Percentiles rank a stretch among this genome's conserved stretches.
phyloP scores from a whole-genome alignment of 768 basidiomycete genomes.

The Boletus huronensis region DNA sequence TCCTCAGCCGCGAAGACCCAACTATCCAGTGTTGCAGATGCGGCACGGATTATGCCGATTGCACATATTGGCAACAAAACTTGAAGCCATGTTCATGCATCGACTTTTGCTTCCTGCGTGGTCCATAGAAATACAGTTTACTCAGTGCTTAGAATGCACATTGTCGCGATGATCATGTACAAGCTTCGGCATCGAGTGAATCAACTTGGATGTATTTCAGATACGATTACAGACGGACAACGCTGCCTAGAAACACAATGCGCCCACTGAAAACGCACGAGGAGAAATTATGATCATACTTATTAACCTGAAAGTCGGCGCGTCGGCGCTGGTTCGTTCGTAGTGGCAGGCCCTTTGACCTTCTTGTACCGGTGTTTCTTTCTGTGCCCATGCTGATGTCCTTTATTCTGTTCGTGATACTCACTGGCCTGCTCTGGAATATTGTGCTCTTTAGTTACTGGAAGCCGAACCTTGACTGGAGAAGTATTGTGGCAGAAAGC shows the following conservation, averaged over 20 bases:
- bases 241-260: conserved; percentile 1
- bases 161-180: not conserved
- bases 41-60: too few relatives aligned
- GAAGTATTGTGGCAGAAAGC: conserved; percentile 16
- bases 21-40: too few relatives aligned
- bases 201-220: conserved; percentile 1
- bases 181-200: not conserved
- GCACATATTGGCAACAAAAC: too few relatives aligned
- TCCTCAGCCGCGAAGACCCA: too few relatives aligned
- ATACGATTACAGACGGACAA: conserved; percentile 9
- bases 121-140: not conserved
- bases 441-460: conserved; percentile 17
- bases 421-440: conserved; percentile 2
- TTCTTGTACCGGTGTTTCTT: conserved; percentile 25
- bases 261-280: not conserved
- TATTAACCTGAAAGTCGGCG: conserved; percentile 15
- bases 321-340: conserved; percentile 5
- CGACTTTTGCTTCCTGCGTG: not conserved
- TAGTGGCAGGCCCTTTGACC: conserved; percentile 7
- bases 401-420: conserved; percentile 10
- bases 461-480: conserved; percentile 31
- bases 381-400: conserved; percentile 18
- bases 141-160: not conserved
- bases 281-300: not conserved
- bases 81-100: not conserved